Conservation (phyloP, 108 stramenopile genomes). For the Asterionellopsis glacialis region DNA sequence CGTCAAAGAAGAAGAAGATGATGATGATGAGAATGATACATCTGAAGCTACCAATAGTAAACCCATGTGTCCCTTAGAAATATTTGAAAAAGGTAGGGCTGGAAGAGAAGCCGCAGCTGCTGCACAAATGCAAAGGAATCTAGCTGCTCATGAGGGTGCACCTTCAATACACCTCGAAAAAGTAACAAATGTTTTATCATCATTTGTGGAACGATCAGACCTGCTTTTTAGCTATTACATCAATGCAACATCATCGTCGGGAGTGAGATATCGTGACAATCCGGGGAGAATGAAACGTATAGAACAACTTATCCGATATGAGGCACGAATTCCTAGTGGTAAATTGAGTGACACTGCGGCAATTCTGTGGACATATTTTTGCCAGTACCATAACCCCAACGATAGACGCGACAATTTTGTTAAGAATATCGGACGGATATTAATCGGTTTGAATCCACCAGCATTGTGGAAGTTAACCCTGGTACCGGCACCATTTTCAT, state of each 20-base stretch:
- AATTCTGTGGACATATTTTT: slow-evolving; percentile 25
- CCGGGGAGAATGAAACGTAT: slow-evolving; percentile 14
- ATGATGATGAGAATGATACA: neutral
- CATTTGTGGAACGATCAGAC: slow-evolving; percentile 15
- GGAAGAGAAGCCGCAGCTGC: slow-evolving; percentile 22
- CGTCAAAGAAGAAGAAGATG: neutral
- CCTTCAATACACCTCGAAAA: slow-evolving; percentile 4
- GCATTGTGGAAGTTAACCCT: slow-evolving; percentile 15
- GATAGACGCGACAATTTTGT: slow-evolving; percentile 3
- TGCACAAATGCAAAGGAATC: neutral
- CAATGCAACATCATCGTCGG: neutral
- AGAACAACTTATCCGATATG: slow-evolving; percentile 22
- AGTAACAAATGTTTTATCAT: neutral
- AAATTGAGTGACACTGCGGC: slow-evolving; percentile 22
- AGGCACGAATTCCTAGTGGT: slow-evolving; percentile 9
- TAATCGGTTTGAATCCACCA: slow-evolving; percentile 15
- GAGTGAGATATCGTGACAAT: slow-evolving; percentile 17
- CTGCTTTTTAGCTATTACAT: slow-evolving; percentile 33
- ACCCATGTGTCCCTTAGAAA: slow-evolving; percentile 16
- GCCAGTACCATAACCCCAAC: neutral
- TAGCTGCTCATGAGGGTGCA: neutral
- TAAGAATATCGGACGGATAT: slow-evolving; percentile 22
- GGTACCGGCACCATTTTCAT: slow-evolving; percentile 5
- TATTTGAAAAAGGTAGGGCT: slow-evolving; percentile 34
- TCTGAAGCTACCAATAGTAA: neutral